Percentiles rank a stretch among this genome's conserved stretches.
Evolutionary conservation across 345 rosid species (phyloP).

Genomic region (Excoecaria agallocha): DNA sequence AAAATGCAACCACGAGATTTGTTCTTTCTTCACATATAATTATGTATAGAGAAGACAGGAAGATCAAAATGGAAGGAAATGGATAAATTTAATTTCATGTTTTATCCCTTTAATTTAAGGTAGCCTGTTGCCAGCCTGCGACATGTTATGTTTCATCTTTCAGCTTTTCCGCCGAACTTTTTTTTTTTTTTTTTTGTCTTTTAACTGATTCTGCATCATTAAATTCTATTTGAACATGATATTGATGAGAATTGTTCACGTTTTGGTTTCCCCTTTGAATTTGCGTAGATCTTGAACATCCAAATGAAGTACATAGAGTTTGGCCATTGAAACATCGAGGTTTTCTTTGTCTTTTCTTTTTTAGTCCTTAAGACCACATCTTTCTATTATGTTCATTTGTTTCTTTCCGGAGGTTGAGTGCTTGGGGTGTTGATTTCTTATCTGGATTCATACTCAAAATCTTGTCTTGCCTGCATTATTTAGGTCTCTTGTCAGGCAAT

Average conservation of each 20-base stretch:
- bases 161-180: background rate
- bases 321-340: too few relatives aligned
- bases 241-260: background rate
- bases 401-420: background rate
- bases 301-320: background rate
- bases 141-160: background rate
- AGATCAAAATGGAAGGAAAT: too few relatives aligned
- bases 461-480: slow-evolving; percentile 11
- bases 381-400: background rate
- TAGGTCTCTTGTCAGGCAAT: slow-evolving; percentile 3
- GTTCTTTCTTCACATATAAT: background rate
- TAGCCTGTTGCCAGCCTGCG: background rate
- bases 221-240: background rate
- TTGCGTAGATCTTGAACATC: background rate
- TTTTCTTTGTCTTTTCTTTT: background rate
- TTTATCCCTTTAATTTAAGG: background rate
- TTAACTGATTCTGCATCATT: background rate
- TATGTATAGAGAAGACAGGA: background rate
- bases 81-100: background rate
- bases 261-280: background rate
- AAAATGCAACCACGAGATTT: too few relatives aligned
- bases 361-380: background rate
- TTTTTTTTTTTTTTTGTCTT: too few relatives aligned
- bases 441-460: slow-evolving; percentile 6
- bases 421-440: background rate